A percentile compares a stretch with the other conserved stretches of the same genome.
These are phyloP conservation scores for Obelidium mucronatum DNA, from an alignment of 192 early-diverging fungal species.

Conservation along the genomic window DNA sequence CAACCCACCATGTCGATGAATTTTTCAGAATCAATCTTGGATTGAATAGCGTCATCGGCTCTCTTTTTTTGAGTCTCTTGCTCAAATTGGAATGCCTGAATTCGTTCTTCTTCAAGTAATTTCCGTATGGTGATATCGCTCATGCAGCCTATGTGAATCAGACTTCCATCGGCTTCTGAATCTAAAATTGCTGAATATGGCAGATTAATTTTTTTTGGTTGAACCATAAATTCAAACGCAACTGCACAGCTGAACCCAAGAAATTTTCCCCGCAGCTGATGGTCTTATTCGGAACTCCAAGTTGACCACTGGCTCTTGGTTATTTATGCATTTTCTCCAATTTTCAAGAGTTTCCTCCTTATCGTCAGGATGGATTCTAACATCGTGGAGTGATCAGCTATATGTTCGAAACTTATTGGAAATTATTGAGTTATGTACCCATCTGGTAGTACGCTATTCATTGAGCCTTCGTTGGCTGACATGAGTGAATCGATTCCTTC, in stretches of 20 bases:
- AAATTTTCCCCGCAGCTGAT: neutral
- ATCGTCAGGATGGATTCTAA: constrained; percentile 27
- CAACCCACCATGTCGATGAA: constrained; percentile 50
- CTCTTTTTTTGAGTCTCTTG: constrained; percentile 40
- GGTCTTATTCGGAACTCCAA: neutral
- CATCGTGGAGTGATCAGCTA: neutral
- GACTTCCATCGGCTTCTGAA: neutral
- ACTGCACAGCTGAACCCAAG: constrained; percentile 28
- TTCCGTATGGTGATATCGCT: constrained; percentile 45
- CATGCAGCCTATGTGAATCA: constrained; percentile 28
- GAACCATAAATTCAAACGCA: no score
- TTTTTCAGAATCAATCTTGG: constrained; percentile 42
- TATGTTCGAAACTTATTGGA: neutral
- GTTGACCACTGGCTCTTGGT: neutral
- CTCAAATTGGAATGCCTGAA: constrained; percentile 36
- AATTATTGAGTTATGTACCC: neutral
- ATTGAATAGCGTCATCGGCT: constrained; percentile 48
- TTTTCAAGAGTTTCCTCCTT: constrained; percentile 1
- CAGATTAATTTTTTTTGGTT: neutral
- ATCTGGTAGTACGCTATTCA: no score
- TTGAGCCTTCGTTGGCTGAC: no score
- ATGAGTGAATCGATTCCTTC: neutral
- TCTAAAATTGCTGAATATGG: constrained; percentile 1
- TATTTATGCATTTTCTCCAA: constrained; percentile 1
- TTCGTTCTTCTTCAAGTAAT: constrained; percentile 30